These are phyloP conservation scores for Hanseniaspora gamundiae DNA, from an alignment of 1,139 yeast genomes.

Conservation along the genomic window DNA sequence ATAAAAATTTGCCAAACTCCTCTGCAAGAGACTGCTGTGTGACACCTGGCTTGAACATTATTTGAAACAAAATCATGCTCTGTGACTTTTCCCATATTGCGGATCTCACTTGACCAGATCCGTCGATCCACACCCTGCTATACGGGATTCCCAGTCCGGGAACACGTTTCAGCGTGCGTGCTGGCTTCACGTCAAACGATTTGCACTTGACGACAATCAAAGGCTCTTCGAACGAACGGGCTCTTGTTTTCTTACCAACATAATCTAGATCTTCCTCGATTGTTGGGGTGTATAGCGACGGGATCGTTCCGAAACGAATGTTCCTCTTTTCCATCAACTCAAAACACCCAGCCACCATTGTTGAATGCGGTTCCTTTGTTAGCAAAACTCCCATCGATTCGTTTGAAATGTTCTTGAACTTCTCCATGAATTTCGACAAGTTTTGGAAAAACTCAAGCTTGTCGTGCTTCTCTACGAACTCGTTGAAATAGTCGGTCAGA, in stretches of 20 bases:
- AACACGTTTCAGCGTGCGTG: background rate
- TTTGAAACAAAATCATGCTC: constrained; percentile 34
- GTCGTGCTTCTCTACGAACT: constrained; percentile 16
- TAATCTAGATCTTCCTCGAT: background rate
- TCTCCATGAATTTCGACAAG: constrained; percentile 7
- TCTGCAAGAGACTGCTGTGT: constrained; percentile 27
- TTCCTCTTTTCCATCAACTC: constrained; percentile 13
- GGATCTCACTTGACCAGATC: constrained; percentile 46
- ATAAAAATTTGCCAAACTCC: constrained; percentile 32
- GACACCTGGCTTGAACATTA: constrained; percentile 63
- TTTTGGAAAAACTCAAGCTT: constrained; percentile 12
- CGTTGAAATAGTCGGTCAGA: constrained; percentile 16
- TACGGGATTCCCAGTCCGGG: constrained; percentile 38
- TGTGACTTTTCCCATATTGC: constrained; percentile 49
- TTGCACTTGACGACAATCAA: background rate
- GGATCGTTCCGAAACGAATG: constrained; percentile 14
- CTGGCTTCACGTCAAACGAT: background rate
- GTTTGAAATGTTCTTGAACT: background rate
- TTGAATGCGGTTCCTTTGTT: background rate
- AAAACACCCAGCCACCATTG: background rate
- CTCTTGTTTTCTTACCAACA: background rate
- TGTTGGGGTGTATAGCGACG: constrained; percentile 6
- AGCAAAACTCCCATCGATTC: background rate
- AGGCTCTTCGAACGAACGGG: background rate
- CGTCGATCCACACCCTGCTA: constrained; percentile 61